phyloP scores from a whole-genome alignment of 306 rosid genomes.

The Hippophae gyantsensis region DNA sequence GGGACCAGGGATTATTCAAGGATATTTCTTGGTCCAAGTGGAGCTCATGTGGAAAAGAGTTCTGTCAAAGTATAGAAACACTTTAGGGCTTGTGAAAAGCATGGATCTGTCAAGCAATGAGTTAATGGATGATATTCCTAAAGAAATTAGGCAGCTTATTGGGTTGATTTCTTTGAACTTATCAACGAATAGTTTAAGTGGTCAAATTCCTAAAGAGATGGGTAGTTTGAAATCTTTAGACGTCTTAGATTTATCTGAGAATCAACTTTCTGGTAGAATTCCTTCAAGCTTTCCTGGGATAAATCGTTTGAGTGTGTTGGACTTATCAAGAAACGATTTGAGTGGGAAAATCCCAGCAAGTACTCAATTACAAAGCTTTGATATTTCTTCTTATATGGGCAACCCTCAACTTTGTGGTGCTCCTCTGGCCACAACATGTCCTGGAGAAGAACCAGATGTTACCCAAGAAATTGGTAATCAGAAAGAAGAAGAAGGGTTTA shows the following conservation, averaged over 20 bases:
- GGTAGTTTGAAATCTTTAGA: conserved; percentile 5
- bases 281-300: conserved; percentile 14
- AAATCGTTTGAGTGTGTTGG: accelerated
- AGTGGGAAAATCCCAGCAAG: conserved; percentile 13
- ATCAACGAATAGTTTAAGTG: conserved; percentile 15
- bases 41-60: background rate
- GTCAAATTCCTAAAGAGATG: conserved; percentile 22
- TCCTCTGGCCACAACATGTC: background rate
- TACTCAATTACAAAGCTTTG: conserved; percentile 6
- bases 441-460: background rate
- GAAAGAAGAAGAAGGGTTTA: background rate
- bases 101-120: conserved; percentile 25
- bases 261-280: conserved; percentile 24
- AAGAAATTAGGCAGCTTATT: conserved; percentile 3
- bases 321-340: conserved; percentile 22
- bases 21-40: background rate
- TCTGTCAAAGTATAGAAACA: background rate
- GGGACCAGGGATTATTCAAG: background rate
- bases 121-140: conserved; percentile 22
- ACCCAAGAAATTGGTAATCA: background rate
- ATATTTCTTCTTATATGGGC: background rate
- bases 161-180: conserved; percentile 7
- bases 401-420: conserved; percentile 5
- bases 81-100: background rate
- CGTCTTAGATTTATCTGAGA: conserved; percentile 19